Base-by-base conservation (phyloP, 192 early-diverging fungal genomes). In the Backusella morwellensis region DNA sequence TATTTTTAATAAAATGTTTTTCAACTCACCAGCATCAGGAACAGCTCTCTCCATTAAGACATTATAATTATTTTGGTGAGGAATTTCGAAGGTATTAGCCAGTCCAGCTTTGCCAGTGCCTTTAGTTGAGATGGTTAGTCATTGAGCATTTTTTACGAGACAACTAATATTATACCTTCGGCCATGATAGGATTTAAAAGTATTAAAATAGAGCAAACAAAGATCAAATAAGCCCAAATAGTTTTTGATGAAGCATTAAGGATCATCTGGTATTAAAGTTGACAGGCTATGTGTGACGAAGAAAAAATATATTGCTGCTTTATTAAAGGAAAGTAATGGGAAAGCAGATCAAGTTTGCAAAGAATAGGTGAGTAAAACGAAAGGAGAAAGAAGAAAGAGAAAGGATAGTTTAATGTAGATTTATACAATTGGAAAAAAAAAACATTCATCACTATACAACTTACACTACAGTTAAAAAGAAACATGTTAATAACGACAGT, bases 401-500 rank as follows among this genome's bases (percentile, higher is more conserved):
- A 38, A 35, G 36, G 36, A 1, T 23, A 38, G 35, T 36, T 21
- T 21, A 41, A 38, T 41, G 35, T 29, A 29, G 56, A 63, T 63
- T 63, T 63, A 63, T 63, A 63, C 56, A 63, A 63, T 14, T 29
- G 9, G 56, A 63, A 63, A 63, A 63, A 59, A 63, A 63, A 63
- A 14, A 15, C 23, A 29, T 29, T 29, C 26, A 63, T 63, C 9
- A 63, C 56, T 50, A 50, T 50, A 50, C 19, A n/a, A n/a, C 9
- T 29, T 59, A 59, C 54, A 59, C 54, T 63, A 63, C 56, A 63
- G 56, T 29, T 50, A 50, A 17, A 50, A 50, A 17, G 47, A 50
- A 63, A 63, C 56, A 63, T 63, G 56, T 63, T 63, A 63, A 63
- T 63, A 63, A 63, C 56, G 11, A 63, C 56, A 63, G 56, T 63